phyloP scores from a whole-genome alignment of 2,329 filamentous ascomycete genomes.

The Penicillium hordei region DNA sequence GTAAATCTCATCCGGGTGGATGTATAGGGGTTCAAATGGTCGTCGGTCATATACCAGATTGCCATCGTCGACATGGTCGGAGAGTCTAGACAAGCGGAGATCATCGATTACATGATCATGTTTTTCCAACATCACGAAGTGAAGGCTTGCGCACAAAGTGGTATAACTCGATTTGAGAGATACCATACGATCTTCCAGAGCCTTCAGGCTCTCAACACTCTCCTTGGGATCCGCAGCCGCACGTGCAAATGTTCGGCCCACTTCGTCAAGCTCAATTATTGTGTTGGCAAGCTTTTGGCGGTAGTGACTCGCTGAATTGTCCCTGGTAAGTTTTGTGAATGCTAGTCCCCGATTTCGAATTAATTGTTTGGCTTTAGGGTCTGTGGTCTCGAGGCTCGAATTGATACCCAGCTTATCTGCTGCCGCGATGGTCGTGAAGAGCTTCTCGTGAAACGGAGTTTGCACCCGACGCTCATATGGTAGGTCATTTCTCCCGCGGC shows the following conservation, averaged over 20 bases:
- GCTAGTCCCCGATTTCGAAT: conserved; percentile 3
- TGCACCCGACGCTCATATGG: conserved; percentile 40
- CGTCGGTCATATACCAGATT: conserved; percentile 69
- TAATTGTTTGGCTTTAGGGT: conserved; percentile 3
- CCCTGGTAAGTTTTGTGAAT: conserved; percentile 23
- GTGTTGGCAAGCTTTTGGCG: conserved; percentile 18
- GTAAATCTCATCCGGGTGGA: conserved; percentile 62
- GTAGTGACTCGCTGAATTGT: conserved; percentile 25
- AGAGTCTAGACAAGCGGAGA: conserved; percentile 42
- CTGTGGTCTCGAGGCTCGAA: background rate
- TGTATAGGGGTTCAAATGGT: conserved; percentile 66
- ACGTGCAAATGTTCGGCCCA: conserved; percentile 25
- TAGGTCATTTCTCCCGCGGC: conserved; percentile 12
- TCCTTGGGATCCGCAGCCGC: conserved; percentile 27
- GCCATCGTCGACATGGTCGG: conserved; percentile 48
- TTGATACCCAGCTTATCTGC: conserved; percentile 23
- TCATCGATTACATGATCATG: conserved; percentile 51
- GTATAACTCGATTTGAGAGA: conserved; percentile 2
- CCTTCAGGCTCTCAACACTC: conserved; percentile 20
- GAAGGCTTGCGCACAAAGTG: conserved; percentile 1
- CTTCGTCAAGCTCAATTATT: conserved; percentile 30
- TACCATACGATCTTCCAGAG: conserved; percentile 24
- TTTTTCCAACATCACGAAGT: conserved; percentile 39
- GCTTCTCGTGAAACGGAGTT: conserved; percentile 37
- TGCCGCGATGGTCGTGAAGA: conserved; percentile 14